Base-by-base conservation (phyloP, 2,329 filamentous ascomycete genomes). In the Colletotrichum simmondsii region DNA sequence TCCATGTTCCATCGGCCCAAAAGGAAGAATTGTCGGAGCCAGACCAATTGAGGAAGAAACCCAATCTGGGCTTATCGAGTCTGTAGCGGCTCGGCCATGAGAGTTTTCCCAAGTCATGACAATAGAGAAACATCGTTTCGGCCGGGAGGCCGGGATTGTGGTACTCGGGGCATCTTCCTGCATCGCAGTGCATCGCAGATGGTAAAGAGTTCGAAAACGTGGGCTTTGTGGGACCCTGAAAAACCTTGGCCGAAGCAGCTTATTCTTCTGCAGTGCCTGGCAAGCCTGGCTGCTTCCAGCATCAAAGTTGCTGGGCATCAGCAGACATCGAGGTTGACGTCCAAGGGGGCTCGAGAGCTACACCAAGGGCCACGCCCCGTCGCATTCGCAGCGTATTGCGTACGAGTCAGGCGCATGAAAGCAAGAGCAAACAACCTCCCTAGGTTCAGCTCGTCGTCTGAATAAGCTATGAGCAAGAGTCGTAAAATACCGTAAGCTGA, bases 331-430 rank as follows among this genome's bases (percentile, higher is more conserved):
- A 49, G 42, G 46, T 70, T 53, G 22, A 52, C 53, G 35, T 60
- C 59, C 54, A 28, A 59, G 59, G 53, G 60, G 66, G 53, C 32
- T 54, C 59, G 65, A 64, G 66, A 69, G 60, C 58, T 53, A 42
- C 37, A 42, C 14, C 37, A 42, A 58, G 42, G 42, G 42, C 4
- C 42, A 49, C 42, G 19, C 42, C 42, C 42, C 42, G 42, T 60
- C 30, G 59, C 63, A 62, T 61, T 62, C 46, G 49, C 56, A 24
- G 32, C 63, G 42, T 32, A 11, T 32, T 32, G 30, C 30, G 30
- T n/a, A 22, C 66, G 66, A 72, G 70, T 61, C 60, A 42, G 8
- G 22, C 35, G 60, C 60, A 72, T 70, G 49, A 63, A 63, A 64
- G n/a, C 10, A 67, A 35, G 24, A 67, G 57, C 56, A 59, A 53